Conservation (phyloP, 208 protist genomes). For the Novymonas esmeraldas region DNA sequence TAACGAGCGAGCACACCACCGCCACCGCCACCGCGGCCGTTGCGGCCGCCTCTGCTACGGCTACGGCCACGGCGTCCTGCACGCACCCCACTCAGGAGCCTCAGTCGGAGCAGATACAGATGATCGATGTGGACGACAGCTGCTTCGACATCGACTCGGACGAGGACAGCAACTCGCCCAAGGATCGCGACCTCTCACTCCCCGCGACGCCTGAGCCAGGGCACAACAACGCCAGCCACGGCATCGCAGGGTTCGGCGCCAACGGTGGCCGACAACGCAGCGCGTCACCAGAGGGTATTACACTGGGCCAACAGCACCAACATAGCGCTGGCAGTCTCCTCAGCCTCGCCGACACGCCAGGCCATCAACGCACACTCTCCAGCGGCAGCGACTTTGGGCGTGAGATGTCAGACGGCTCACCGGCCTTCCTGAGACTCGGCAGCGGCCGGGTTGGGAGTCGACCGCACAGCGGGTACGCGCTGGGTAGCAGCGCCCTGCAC, state of each 20-base stretch:
- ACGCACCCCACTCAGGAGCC: too few relatives aligned
- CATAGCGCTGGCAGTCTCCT: slow-evolving; percentile 15
- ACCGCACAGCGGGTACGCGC: slow-evolving; percentile 3
- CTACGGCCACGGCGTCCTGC: too few relatives aligned
- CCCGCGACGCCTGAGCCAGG: neutral
- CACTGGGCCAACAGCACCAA: neutral
- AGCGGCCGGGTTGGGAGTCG: neutral
- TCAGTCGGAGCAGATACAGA: neutral
- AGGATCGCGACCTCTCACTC: neutral
- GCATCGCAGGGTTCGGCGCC: neutral
- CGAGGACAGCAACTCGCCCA: neutral
- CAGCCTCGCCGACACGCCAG: slow-evolving; percentile 4
- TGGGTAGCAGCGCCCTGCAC: neutral
- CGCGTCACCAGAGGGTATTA: slow-evolving; percentile 2
- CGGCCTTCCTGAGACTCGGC: slow-evolving; percentile 10
- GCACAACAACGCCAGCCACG: neutral
- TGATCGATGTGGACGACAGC: neutral
- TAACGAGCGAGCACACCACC: neutral
- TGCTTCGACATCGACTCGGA: slow-evolving; percentile 19
- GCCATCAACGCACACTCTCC: slow-evolving; percentile 3
- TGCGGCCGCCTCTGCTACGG: neutral
- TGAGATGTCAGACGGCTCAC: slow-evolving; percentile 3
- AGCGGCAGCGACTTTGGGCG: slow-evolving; percentile 16
- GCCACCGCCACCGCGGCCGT: neutral
- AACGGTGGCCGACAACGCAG: neutral